Evolutionary conservation across 129 eudicot genomes (phyloP).

Genomic region (Oenanthe sinensis): DNA sequence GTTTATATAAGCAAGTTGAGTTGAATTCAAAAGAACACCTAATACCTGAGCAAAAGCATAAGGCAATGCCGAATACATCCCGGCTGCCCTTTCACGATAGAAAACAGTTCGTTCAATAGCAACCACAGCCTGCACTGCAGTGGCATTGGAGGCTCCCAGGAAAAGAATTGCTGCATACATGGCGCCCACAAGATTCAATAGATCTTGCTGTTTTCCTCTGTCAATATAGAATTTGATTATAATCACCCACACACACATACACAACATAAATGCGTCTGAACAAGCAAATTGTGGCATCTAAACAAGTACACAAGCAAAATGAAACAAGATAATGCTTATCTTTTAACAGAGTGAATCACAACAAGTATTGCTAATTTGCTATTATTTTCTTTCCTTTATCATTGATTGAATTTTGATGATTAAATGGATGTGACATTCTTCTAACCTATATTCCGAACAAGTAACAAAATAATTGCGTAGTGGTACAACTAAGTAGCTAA

Average conservation of each 20-base stretch:
- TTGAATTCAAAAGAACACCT: neutral
- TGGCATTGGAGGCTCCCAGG: conserved; percentile 71
- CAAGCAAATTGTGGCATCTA: neutral
- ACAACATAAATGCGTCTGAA: neutral
- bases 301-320: neutral
- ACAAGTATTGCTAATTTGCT: neutral
- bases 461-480: neutral
- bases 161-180: conserved; percentile 71
- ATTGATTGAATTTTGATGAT: neutral
- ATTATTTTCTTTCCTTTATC: neutral
- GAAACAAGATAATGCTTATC: neutral
- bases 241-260: neutral
- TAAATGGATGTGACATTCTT: neutral
- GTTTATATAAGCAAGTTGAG: neutral
- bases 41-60: conserved; percentile 66
- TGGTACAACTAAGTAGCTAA: neutral
- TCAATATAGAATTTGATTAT: neutral
- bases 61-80: conserved; percentile 75
- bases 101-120: conserved; percentile 66
- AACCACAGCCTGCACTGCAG: conserved; percentile 70
- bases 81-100: conserved; percentile 82
- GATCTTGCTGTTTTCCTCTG: conserved; percentile 66
- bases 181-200: conserved; percentile 58
- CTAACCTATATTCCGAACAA: neutral
- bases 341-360: neutral